These are phyloP conservation scores for Debaryomycetaceae sp. DNA, from an alignment of 1,139 yeast species.

Conservation along the genomic window DNA sequence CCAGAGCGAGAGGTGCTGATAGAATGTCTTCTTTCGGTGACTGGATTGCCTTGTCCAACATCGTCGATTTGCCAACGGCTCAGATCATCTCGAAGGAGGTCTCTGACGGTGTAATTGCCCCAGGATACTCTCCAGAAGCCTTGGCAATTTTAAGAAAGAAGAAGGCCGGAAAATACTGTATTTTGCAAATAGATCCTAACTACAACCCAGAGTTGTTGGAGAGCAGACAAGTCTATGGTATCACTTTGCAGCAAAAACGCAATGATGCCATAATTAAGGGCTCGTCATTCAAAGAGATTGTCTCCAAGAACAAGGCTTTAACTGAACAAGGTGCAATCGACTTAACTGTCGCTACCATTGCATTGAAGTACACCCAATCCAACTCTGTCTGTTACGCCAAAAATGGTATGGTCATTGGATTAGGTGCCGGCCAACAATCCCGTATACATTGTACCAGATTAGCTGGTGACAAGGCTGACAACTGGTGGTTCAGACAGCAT, in stretches of 20 bases:
- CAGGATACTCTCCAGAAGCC: slow-evolving; percentile 92
- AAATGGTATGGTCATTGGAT: slow-evolving; percentile 98
- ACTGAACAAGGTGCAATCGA: slow-evolving; percentile 92
- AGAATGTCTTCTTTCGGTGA: slow-evolving; percentile 99
- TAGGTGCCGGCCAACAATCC: slow-evolving; percentile 99
- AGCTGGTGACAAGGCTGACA: slow-evolving; percentile 98
- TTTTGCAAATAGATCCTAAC: slow-evolving; percentile 93
- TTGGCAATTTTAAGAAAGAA: slow-evolving; percentile 82
- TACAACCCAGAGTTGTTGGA: slow-evolving; percentile 78
- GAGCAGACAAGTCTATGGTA: slow-evolving; percentile 94
- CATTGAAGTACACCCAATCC: slow-evolving; percentile 95
- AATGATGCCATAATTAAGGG: slow-evolving; percentile 92
- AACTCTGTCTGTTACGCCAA: slow-evolving; percentile 98
- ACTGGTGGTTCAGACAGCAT: slow-evolving; percentile 99
- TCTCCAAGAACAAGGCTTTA: slow-evolving; percentile 78
- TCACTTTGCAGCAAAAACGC: slow-evolving; percentile 92
- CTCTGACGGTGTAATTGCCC: slow-evolving; percentile 97
- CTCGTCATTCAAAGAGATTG: slow-evolving; percentile 86
- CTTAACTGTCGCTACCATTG: slow-evolving; percentile 94
- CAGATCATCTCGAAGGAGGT: slow-evolving; percentile 96
- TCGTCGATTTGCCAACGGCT: slow-evolving; percentile 95
- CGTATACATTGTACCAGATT: slow-evolving; percentile 98
- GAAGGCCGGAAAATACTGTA: slow-evolving; percentile 96
- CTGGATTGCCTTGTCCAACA: slow-evolving; percentile 94
- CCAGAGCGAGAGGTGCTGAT: slow-evolving; percentile 99